Evolutionary conservation across 805 yeast genomes (phyloP), one percentile per base, ranked within the genome.

Genomic region (Candida quercuum): DNA sequence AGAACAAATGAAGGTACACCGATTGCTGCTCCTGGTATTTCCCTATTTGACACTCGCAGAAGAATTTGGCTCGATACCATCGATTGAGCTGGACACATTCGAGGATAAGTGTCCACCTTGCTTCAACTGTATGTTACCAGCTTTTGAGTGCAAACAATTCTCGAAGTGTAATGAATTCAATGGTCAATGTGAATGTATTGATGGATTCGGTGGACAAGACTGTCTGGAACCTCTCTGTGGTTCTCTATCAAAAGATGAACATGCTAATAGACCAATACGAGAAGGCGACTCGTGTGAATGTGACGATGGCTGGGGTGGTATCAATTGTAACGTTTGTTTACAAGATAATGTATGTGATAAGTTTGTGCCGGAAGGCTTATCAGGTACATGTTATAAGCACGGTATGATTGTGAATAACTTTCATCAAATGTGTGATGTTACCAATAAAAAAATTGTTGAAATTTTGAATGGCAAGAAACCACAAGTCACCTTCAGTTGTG

Each of bases 361-460:
- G 0, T 84, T 93, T 50, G 77, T 91, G 78, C 98, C 98, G 2
- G 88, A 79, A 28, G 85, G 84, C 3, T 60, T 87, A 38, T 66
- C 73, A 41, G 99, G 98, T 10, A 86, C 95, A 0, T 93, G 99
- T 59, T 91, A 88, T 61, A 73, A 78, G 44, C 75, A 83, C 9
- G 99, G 98, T 15, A 74, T 86, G 49, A 64, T 88, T 32, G 91
- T 93, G 17, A 80, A 86, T 45, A 71, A 77, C 48, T 76, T 83
- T 51, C 86, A 81, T 57, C 97, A 87, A 62, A 85, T 84, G 82
- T 93, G 99, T 69, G 84, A 89, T 54, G 98, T 93, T 14, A 91
- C 98, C 15, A 91, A 83, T 55, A 69, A 78, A 43, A 93, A 91
- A 60, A 89, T 93, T 46, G 68, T 87, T 30, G 78, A 81, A 40